phyloP scores from a whole-genome alignment of 2,329 filamentous ascomycete species.

The Fusarium virguliforme region DNA sequence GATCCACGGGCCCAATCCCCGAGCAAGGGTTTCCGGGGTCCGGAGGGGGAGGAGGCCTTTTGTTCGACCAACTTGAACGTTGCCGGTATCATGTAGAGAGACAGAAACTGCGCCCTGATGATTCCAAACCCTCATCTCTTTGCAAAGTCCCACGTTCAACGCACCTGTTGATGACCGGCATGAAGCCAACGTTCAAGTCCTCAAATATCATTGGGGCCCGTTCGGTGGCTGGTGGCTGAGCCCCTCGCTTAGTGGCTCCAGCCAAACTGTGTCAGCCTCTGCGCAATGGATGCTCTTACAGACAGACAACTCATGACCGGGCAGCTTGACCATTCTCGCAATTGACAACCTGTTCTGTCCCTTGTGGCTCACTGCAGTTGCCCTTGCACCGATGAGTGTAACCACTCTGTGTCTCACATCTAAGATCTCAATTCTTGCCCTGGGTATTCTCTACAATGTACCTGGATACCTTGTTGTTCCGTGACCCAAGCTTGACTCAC shows the following conservation, averaged over 20 bases:
- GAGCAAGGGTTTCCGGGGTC: conserved; percentile 15
- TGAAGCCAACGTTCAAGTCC: not conserved
- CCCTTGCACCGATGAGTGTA: conserved; percentile 1
- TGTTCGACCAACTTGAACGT: not conserved
- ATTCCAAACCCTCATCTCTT: not conserved
- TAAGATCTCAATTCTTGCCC: not conserved
- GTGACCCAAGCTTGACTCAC: not conserved
- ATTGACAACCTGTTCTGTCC: conserved; percentile 3
- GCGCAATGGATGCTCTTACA: conserved; percentile 23
- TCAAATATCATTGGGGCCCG: conserved; percentile 7
- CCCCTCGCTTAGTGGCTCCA: conserved; percentile 16
- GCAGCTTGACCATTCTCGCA: conserved; percentile 6
- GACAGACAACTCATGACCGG: not conserved
- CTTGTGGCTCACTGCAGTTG: not conserved
- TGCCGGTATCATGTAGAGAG: not conserved
- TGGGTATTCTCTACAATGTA: not conserved
- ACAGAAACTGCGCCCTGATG: not conserved
- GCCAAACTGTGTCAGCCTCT: conserved; percentile 36
- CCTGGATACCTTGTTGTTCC: not conserved
- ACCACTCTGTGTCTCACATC: not conserved
- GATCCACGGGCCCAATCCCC: conserved; percentile 24
- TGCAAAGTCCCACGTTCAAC: not conserved
- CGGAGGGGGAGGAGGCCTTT: not conserved
- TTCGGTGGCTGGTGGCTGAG: conserved; percentile 43
- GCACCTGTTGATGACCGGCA: conserved; percentile 4